Conservation (phyloP, 805 yeast species). For the Lipomyces mesembrius region DNA sequence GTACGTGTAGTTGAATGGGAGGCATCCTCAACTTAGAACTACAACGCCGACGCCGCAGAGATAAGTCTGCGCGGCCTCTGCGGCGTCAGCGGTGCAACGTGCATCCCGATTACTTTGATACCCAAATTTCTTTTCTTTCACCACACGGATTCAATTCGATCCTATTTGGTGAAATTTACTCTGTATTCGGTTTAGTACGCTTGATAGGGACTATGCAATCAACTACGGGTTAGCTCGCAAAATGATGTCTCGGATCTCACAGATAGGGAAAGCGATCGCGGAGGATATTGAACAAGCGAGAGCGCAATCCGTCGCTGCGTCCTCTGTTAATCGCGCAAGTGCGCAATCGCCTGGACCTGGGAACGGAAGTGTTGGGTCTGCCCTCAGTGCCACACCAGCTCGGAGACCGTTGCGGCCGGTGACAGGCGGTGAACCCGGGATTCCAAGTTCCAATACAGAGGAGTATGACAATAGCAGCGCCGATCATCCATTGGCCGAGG, state of each 20-base stretch:
- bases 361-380: conserved; percentile 36
- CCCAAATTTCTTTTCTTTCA: no score
- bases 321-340: conserved; percentile 46
- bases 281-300: conserved; percentile 60
- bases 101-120: no score
- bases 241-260: conserved; percentile 64
- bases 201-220: neutral
- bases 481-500: neutral
- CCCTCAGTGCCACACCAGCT: neutral
- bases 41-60: no score
- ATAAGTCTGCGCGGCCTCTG: no score
- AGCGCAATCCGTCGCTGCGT: conserved; percentile 35
- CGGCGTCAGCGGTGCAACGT: no score
- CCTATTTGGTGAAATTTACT: neutral
- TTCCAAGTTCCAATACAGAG: neutral
- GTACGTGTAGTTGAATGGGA: no score
- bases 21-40: no score
- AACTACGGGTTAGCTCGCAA: neutral
- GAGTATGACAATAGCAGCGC: neutral
- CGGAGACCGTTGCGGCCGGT: neutral
- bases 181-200: neutral
- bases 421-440: neutral
- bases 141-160: no score
- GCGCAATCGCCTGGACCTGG: conserved; percentile 56
- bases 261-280: conserved; percentile 63